Percentiles rank a stretch among this genome's conserved stretches.
Evolutionary conservation across 805 yeast species (phyloP).

Genomic region (Wickerhamomyces queroliae): DNA sequence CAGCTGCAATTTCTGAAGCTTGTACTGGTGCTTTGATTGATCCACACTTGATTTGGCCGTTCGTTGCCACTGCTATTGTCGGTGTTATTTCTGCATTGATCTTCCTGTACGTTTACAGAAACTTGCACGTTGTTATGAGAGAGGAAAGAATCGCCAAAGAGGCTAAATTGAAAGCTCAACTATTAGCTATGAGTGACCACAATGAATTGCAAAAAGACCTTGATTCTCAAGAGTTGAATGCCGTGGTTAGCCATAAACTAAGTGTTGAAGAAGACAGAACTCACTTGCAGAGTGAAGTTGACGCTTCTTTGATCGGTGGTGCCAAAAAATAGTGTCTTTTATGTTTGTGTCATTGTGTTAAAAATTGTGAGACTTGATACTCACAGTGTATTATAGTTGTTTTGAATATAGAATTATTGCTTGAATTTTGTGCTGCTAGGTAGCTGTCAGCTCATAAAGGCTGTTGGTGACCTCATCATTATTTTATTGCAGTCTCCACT

Average conservation of each 20-base stretch:
- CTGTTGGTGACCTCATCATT: too few relatives aligned
- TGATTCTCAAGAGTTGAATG: neutral
- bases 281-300: neutral
- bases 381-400: too few relatives aligned
- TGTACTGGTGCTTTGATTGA: slow-evolving; percentile 58
- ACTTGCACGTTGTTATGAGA: slow-evolving; percentile 4
- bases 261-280: neutral
- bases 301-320: neutral
- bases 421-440: too few relatives aligned
- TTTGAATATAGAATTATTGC: too few relatives aligned
- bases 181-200: neutral
- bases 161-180: neutral
- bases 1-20: slow-evolving; percentile 70
- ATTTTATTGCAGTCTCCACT: too few relatives aligned
- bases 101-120: slow-evolving; percentile 32
- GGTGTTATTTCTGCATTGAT: slow-evolving; percentile 50
- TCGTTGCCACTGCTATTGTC: slow-evolving; percentile 52
- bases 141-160: slow-evolving; percentile 1
- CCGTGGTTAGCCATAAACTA: neutral
- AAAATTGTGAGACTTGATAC: too few relatives aligned
- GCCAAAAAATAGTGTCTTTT: neutral
- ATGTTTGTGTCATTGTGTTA: too few relatives aligned
- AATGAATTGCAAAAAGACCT: neutral
- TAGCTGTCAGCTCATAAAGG: too few relatives aligned
- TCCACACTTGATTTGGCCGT: slow-evolving; percentile 65